Evolutionary conservation across 768 basidiomycete genomes (phyloP), one percentile per base, ranked within the genome.

Genomic region (Paxillus ammoniavirescens): DNA sequence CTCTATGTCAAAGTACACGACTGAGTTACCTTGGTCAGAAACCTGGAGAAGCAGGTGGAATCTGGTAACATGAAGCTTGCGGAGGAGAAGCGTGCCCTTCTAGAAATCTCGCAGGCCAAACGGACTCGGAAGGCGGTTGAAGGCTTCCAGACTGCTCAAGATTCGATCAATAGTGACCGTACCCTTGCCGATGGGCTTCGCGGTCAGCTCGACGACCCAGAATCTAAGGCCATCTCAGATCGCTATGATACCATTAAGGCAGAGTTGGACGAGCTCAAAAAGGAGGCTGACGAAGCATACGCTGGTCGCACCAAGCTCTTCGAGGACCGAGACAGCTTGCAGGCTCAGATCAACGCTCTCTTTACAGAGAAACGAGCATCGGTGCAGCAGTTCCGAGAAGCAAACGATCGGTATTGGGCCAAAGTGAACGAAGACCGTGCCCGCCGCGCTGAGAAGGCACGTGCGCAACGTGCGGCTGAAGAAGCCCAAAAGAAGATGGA

Each of bases 71-170:
- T 99, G 80, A 97, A 92, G 67, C 79, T 98, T 54, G 93, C 86
- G 26, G 95, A 97, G 52, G 97, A 99, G 73, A 98, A 97, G 74
- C 87, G 93, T 48, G 91, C 94, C 5, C 79, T 99, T n/a, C 81
- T 83, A 59, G 96, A 98, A 62, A 96, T 99, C 56, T 82, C 79
- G 56, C 78, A 80, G 42, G 74, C 78, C 57, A 91, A 82, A 65
- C 87, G 92, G 41, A 78, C 72, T 54, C 86, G 92, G 48, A 86
- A 80, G 66, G 73, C 75, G 12, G 84, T 98, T 53, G 94, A 98
- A 70, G 68, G 79, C 49, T 93, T 95, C 77, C 83, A 91, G 60
- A 74, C 82, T 0, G 80, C 89, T 42, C 88, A 97, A 61, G 83
- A 87, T 1, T 69, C 83, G 26, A 94, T 99, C 60, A 91, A 95